Evolutionary conservation across 768 basidiomycete species (phyloP), one percentile per base, ranked within the genome.

Genomic region (Boletales sp.): DNA sequence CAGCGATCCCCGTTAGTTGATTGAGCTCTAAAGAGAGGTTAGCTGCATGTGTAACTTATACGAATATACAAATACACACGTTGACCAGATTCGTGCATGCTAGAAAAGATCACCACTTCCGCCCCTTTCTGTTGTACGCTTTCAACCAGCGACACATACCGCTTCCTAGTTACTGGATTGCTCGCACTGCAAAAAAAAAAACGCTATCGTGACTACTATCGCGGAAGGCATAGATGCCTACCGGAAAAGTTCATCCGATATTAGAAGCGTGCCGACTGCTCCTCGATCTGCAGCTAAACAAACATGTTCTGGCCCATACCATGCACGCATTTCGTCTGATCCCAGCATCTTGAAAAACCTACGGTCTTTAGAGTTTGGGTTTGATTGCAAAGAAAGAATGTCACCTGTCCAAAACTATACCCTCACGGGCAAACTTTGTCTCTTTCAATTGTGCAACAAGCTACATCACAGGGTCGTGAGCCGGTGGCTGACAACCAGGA

Each of bases 311-410:
- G 94, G 91, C 2, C 95, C 97, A 67, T 99, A 99, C 97, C 97
- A 99, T 5, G 97, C 97, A 47, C 97, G 80, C 74, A 94, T 84
- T 66, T 97, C 94, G 59, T 99, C 94, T 1, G 79, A 79, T 0
- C 87, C 92, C 27, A 98, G 80, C 93, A 94, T 98, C 69, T 97
- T 99, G 74, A 94, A 94, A 73, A 99, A 99, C 57, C 94, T 97
- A 56, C 3, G 30, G 29, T 1, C 5, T 13, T 41, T 49, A 27
- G 48, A 39, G 29, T 58, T 31, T 21, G 17, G 1, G 13, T 4
- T 6, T 11, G 44, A 47, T 30, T 15, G 8, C 40, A 31, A 19
- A 45, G 29, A 5, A 19, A 8, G 31, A 17, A 34, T 49, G 64
- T 41, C 54, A 91, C 94, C 78, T 94, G 65, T 98, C 94, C 3